Percentiles rank a stretch among this genome's conserved stretches.
These are phyloP conservation scores for Trichoderma aggressivum DNA, from an alignment of 2,329 filamentous ascomycete genomes.

Conservation along the genomic window DNA sequence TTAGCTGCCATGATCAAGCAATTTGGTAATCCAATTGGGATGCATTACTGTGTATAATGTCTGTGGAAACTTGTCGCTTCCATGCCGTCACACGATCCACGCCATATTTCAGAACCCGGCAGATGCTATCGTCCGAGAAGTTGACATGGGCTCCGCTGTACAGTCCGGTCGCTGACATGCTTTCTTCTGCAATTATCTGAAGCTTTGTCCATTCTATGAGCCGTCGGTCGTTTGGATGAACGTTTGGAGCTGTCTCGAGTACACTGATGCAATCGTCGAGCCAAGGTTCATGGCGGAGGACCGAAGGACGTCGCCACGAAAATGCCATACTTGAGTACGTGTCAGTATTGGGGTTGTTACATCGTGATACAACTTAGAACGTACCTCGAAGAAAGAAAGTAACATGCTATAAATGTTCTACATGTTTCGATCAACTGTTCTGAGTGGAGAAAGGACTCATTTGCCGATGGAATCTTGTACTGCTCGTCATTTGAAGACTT, in stretches of 20 bases:
- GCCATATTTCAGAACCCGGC: neutral
- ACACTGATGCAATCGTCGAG: neutral
- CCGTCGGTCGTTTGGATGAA: neutral
- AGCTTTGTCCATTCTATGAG: neutral
- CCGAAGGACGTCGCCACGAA: neutral
- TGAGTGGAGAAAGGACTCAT: neutral
- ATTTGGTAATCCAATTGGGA: neutral
- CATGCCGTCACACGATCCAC: neutral
- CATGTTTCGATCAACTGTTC: neutral
- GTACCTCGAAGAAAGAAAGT: neutral
- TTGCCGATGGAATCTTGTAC: neutral
- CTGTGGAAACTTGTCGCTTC: neutral
- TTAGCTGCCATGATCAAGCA: neutral
- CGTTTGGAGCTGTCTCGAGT: neutral
- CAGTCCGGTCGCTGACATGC: neutral
- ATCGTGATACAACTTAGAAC: no score
- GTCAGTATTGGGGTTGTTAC: neutral
- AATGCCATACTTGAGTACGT: neutral
- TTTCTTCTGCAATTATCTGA: neutral
- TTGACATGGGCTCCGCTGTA: neutral
- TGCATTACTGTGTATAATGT: neutral
- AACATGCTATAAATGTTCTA: neutral
- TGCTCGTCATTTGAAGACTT: constrained; percentile 19
- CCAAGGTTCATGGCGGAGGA: neutral
- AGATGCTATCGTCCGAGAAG: neutral